A percentile compares a stretch with the other conserved stretches of the same genome.
Evolutionary conservation across 805 yeast genomes (phyloP).

Genomic region (Groenewaldozyma salmanticensis): DNA sequence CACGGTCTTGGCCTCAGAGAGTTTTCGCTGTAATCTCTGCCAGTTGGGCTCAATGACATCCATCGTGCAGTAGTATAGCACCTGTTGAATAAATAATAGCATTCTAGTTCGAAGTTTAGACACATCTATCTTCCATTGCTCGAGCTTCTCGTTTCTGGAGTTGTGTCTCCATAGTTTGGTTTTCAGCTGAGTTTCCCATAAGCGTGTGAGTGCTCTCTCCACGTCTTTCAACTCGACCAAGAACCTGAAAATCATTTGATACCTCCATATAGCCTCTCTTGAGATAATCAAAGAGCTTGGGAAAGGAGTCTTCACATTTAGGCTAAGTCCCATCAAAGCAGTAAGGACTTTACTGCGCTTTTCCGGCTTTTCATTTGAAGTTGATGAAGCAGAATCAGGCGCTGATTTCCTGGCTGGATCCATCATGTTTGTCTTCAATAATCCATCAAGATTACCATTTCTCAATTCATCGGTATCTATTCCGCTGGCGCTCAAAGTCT

Average conservation of each 20-base stretch:
- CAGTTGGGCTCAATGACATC: slow-evolving; percentile 54
- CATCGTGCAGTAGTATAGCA: slow-evolving; percentile 44
- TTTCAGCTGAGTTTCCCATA: slow-evolving; percentile 63
- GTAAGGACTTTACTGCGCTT: slow-evolving; percentile 15
- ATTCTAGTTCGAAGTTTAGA: slow-evolving; percentile 35
- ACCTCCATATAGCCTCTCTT: slow-evolving; percentile 61
- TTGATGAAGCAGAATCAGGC: slow-evolving; percentile 5
- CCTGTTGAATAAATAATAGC: slow-evolving; percentile 45
- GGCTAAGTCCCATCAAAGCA: slow-evolving; percentile 28
- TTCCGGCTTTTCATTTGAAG: slow-evolving; percentile 12
- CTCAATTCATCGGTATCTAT: slow-evolving; percentile 22
- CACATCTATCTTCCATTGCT: slow-evolving; percentile 36
- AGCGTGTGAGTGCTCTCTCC: slow-evolving; percentile 46
- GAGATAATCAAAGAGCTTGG: slow-evolving; percentile 74
- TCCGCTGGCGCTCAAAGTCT: slow-evolving; percentile 27
- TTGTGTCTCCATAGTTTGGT: slow-evolving; percentile 58
- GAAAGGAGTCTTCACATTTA: slow-evolving; percentile 52
- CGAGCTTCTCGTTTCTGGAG: slow-evolving; percentile 34
- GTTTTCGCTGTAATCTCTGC: slow-evolving; percentile 28
- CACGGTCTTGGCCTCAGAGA: slow-evolving; percentile 29
- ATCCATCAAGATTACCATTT: slow-evolving; percentile 1
- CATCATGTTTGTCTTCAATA: slow-evolving; percentile 7
- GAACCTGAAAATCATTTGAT: slow-evolving; percentile 71
- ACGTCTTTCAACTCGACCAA: slow-evolving; percentile 54
- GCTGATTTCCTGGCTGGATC: slow-evolving; percentile 10